Evolutionary conservation across 1,284 basidiomycete genomes (phyloP), one percentile per base, ranked within the genome.

Genomic region (Ganoderma lucidum): DNA sequence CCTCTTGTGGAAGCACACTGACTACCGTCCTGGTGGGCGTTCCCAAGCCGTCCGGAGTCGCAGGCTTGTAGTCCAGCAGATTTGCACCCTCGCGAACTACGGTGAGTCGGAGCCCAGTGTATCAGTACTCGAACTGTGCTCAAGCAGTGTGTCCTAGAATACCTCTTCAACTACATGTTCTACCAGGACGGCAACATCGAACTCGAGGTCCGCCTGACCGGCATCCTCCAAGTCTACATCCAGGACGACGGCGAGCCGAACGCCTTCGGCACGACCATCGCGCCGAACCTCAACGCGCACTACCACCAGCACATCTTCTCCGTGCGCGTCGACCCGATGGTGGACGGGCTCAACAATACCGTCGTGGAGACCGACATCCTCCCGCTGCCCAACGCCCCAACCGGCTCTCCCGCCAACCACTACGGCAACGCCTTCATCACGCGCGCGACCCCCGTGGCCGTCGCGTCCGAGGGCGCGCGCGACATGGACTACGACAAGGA

Each of bases 51-150:
- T 95, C 17, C 89, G 96, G 62, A 89, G 92, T 68, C 88, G 96
- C 71, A 87, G 94, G 65, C 87, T 97, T 35, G 93, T 96, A 35
- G 83, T 97, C 72, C 94, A 92, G 81, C 95, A 95, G 89, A 92
- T 95, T 63, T 95, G 93, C 82, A 96, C 95, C 0, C 85, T 96
- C 70, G 94, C 94, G 39, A 96, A 96, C 79, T 96, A 95, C 79
- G 94, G 93, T 91, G 75, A 71, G 83, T 67, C 2, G 14, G 19
- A 28, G 23, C n/a, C 35, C 14, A 19, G 2, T 41, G 30, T 9
- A n/a, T 39, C n/a, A 6, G 15, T 10, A 44, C 42, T 12, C 19
- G 28, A 39, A 14, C 23, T 28, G 44, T n/a, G 64, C 67, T 67
- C 17, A 44, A 55, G 1, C 0, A 6, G 19, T 37, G 66, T 51